Conservation (phyloP, 768 basidiomycete species). For the Rubroboletus satanas region DNA sequence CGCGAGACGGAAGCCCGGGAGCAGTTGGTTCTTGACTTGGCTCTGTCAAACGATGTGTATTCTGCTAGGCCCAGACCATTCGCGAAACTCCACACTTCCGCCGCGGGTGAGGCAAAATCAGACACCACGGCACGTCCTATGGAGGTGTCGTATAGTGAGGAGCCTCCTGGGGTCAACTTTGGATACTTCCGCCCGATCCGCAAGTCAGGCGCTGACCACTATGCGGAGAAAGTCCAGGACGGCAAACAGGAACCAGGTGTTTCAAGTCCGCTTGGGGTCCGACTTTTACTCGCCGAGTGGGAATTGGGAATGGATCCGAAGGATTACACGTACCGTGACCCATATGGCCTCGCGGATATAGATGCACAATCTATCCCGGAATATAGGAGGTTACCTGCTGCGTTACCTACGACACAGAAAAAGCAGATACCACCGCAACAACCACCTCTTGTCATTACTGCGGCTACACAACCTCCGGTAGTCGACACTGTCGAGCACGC, state of each 20-base stretch:
- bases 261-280: conserved; percentile 48
- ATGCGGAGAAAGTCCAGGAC: conserved; percentile 22
- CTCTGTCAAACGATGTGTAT: conserved; percentile 55
- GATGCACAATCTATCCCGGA: conserved; percentile 14
- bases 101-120: conserved; percentile 6
- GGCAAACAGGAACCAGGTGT: conserved; percentile 18
- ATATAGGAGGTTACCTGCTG: conserved; percentile 9
- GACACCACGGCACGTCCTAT: conserved; percentile 20
- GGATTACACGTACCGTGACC: conserved; percentile 51
- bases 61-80: conserved; percentile 39
- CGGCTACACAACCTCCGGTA: conserved; percentile 20
- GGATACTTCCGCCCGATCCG: conserved; percentile 54
- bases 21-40: conserved; percentile 60
- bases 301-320: conserved; percentile 49
- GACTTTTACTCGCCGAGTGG: conserved; percentile 69
- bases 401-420: conserved; percentile 15
- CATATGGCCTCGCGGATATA: conserved; percentile 41
- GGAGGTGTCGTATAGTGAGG: conserved; percentile 48
- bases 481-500: conserved; percentile 2
- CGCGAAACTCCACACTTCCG: conserved; percentile 15
- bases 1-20: conserved; percentile 55
- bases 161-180: conserved; percentile 57
- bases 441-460: conserved; percentile 40
- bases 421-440: conserved; percentile 25
- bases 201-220: conserved; percentile 28